These are phyloP conservation scores for Penicillium chermesinum DNA, from an alignment of 495 filamentous ascomycete genomes.

Conservation along the genomic window DNA sequence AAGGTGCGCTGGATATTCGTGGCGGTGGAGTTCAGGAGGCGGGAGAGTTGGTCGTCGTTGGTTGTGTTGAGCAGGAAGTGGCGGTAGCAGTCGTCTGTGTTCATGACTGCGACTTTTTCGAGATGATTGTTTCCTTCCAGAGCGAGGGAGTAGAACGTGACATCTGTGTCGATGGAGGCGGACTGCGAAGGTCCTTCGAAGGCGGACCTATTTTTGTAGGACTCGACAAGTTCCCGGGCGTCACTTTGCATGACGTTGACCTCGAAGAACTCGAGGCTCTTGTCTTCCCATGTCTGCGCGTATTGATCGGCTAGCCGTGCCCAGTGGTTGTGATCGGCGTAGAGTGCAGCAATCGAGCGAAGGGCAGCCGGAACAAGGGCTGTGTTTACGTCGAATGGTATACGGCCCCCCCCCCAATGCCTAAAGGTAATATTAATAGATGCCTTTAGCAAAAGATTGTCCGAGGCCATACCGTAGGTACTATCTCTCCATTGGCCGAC, in stretches of 20 bases:
- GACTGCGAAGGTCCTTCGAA: conserved; percentile 41
- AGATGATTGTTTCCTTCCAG: conserved; percentile 51
- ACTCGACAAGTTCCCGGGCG: conserved; percentile 41
- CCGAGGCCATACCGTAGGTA: conserved; percentile 36
- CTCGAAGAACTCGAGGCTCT: conserved; percentile 54
- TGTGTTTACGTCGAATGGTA: conserved; percentile 63
- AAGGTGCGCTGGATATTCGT: conserved; percentile 53
- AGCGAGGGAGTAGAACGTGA: conserved; percentile 52
- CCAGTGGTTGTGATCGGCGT: conserved; percentile 44
- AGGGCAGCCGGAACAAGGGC: conserved; percentile 58
- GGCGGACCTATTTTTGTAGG: conserved; percentile 37
- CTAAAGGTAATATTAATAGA: no score
- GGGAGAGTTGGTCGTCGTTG: conserved; percentile 50
- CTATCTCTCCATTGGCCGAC: conserved; percentile 63
- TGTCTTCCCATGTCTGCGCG: conserved; percentile 59
- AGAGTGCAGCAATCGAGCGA: conserved; percentile 9
- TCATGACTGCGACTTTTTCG: conserved; percentile 52
- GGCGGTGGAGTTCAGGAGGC: conserved; percentile 51
- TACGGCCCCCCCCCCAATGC: conserved; percentile 57
- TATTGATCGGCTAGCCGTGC: conserved; percentile 38
- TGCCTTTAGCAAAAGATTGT: not conserved
- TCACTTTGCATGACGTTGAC: conserved; percentile 30
- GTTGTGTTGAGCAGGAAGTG: conserved; percentile 58
- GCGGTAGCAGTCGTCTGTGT: conserved; percentile 61
- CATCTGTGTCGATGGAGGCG: conserved; percentile 36